Conservation (phyloP, 331 rosid genomes). For the Telfairia occidentalis region DNA sequence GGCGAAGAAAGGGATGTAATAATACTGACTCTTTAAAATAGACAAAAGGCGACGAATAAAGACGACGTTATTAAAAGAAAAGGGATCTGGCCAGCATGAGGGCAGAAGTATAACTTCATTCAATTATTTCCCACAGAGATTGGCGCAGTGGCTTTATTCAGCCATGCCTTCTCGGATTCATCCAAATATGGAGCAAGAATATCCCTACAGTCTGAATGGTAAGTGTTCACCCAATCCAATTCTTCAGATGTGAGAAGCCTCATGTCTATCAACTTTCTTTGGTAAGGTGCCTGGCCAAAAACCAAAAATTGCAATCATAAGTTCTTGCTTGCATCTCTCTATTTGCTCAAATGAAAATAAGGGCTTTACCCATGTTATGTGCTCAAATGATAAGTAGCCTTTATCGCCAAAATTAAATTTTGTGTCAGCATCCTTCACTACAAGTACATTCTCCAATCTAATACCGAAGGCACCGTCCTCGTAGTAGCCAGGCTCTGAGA, state of each 20-base stretch:
- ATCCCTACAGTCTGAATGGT: slow-evolving; percentile 65
- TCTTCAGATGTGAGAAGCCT: slow-evolving; percentile 56
- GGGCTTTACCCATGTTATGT: slow-evolving; percentile 79
- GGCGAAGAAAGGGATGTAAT: background rate
- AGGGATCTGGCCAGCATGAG: background rate
- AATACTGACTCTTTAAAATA: background rate
- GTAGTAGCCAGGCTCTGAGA: slow-evolving; percentile 90
- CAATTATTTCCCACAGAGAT: background rate
- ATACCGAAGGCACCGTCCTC: slow-evolving; percentile 90
- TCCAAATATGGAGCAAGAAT: slow-evolving; percentile 55
- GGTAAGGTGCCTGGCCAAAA: slow-evolving; percentile 71
- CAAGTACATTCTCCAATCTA: slow-evolving; percentile 94
- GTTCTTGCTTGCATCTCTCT: background rate
- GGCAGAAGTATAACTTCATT: background rate
- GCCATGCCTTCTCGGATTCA: slow-evolving; percentile 74
- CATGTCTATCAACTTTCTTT: slow-evolving; percentile 63
- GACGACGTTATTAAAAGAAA: background rate
- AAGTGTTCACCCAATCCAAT: slow-evolving; percentile 72
- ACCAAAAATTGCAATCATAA: slow-evolving; percentile 12
- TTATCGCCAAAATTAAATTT: slow-evolving; percentile 78
- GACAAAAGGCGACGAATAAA: background rate
- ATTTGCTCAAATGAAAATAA: background rate
- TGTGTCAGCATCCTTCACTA: slow-evolving; percentile 68
- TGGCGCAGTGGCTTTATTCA: slow-evolving; percentile 76
- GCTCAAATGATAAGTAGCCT: slow-evolving; percentile 83